Base-by-base conservation (phyloP, 257 asterid genomes). In the Coffea eugenioides region DNA sequence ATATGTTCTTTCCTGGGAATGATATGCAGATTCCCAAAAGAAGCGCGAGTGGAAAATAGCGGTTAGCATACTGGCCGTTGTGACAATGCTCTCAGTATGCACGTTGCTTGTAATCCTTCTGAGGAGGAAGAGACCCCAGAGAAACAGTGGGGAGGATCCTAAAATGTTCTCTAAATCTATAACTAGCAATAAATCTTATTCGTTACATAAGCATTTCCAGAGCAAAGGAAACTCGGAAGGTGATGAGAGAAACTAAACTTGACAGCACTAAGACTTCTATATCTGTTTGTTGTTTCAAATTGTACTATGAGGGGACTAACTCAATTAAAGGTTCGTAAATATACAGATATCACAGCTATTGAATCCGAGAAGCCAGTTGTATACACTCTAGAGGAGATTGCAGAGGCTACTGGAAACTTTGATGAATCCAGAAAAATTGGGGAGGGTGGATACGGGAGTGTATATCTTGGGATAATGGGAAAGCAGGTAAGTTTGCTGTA, bases 371-470 rank as follows among this genome's bases (percentile, higher is more conserved):
- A 85, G 72, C 93, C 92, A 16, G 84, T 83, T 48, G 73, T 84
- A 20, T 92, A 91, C 90, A 86, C 88, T 65, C 87, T 91, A 57
- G 93, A 91, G 79, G 94, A 90, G 90, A 84, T 94, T 31, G 90
- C 84, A 75, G 93, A 89, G 84, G 97, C 98, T 51, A 94, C 98
- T 21, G 59, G 49, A 8, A 71, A 91, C 80, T 94, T 91, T 64
- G 93, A 94, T 51, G 97, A 90, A 71, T 62, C 92, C 11, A 89
- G 91, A 74, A 89, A 86, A 84, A 89, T 94, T 23, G 98, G 98
- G 27, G 87, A 77, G 82, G 98, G 97, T 39, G 98, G 98, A 27
- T 94, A 91, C 85, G 98, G 97, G 80, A 90, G 91, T 81, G 97
- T 94, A 9, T 94, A 87, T 77, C 86, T 82, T 81, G 97, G 98